phyloP scores from a whole-genome alignment of 352 stramenopile species.

The Hyaloperonospora arabidopsidis region DNA sequence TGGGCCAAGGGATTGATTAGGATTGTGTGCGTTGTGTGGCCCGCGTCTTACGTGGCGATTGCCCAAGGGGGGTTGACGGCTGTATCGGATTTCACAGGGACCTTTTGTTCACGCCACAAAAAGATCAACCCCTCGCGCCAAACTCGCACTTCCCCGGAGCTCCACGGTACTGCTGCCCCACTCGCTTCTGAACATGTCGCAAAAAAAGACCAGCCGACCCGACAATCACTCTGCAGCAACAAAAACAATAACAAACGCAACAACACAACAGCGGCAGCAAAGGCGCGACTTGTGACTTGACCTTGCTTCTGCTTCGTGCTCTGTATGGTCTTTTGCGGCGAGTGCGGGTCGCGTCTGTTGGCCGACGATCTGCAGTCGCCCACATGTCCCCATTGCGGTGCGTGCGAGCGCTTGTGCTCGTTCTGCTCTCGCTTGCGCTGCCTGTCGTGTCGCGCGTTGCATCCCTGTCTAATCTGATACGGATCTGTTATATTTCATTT shows the following conservation, averaged over 20 bases:
- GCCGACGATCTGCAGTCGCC: constrained; percentile 42
- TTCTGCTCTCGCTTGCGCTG: no score
- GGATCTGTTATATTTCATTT: no score
- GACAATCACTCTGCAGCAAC: constrained; percentile 9
- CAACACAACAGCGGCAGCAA: no score
- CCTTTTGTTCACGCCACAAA: neutral
- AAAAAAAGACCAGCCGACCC: constrained; percentile 1
- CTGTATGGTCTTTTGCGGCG: constrained; percentile 76
- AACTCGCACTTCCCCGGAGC: constrained; percentile 5
- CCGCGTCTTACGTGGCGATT: constrained; percentile 21
- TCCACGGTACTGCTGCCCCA: neutral
- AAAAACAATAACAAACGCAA: no score
- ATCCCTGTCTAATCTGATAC: no score
- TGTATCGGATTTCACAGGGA: constrained; percentile 4
- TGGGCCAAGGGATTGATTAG: neutral
- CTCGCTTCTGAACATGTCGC: constrained; percentile 2
- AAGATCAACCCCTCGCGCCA: no score
- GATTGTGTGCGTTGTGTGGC: neutral
- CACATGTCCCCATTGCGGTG: constrained; percentile 76
- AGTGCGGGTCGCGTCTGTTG: constrained; percentile 56
- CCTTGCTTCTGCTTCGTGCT: no score
- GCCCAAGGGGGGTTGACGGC: neutral
- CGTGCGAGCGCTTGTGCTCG: constrained; percentile 5
- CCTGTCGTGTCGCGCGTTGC: no score
- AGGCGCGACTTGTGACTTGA: no score